These are phyloP conservation scores for Thalassiosira mediterranea DNA, from an alignment of 352 stramenopile genomes.

Conservation along the genomic window DNA sequence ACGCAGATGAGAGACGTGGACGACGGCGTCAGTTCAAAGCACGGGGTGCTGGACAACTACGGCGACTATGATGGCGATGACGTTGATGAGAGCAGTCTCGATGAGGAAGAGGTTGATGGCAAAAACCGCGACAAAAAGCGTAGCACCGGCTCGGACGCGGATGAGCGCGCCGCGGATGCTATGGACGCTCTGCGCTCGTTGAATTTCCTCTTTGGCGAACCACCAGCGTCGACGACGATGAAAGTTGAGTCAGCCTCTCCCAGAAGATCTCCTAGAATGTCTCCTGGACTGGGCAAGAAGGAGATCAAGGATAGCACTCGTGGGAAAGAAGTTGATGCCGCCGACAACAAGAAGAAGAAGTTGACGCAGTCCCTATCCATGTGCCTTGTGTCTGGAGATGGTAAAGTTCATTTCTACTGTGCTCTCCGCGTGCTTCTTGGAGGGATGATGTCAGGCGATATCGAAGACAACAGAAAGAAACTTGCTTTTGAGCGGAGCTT, in stretches of 20 bases:
- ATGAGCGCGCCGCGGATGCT: slow-evolving; percentile 38
- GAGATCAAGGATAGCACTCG: not conserved
- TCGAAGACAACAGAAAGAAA: slow-evolving; percentile 6
- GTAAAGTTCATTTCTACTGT: slow-evolving; percentile 57
- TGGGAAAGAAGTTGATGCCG: slow-evolving; percentile 17
- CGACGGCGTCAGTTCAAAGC: too few species aligned
- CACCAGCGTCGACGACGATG: not conserved
- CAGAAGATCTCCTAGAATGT: not conserved
- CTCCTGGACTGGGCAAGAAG: too few species aligned
- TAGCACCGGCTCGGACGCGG: not conserved
- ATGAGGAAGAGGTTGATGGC: not conserved
- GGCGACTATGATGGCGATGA: slow-evolving; percentile 13
- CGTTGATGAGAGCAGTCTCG: slow-evolving; percentile 14
- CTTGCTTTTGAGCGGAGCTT: slow-evolving; percentile 45
- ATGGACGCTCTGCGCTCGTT: slow-evolving; percentile 38
- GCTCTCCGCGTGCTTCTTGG: slow-evolving; percentile 47
- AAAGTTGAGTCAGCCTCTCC: not conserved
- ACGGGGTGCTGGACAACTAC: not conserved
- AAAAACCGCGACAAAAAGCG: not conserved
- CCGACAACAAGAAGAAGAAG: not conserved
- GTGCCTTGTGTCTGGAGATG: slow-evolving; percentile 50
- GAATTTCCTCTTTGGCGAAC: slow-evolving; percentile 42
- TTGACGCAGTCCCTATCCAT: slow-evolving; percentile 43
- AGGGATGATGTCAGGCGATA: not conserved
- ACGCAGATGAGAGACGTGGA: not conserved